Conservation (phyloP, 257 asterid genomes). For the Scutellaria barbata region DNA sequence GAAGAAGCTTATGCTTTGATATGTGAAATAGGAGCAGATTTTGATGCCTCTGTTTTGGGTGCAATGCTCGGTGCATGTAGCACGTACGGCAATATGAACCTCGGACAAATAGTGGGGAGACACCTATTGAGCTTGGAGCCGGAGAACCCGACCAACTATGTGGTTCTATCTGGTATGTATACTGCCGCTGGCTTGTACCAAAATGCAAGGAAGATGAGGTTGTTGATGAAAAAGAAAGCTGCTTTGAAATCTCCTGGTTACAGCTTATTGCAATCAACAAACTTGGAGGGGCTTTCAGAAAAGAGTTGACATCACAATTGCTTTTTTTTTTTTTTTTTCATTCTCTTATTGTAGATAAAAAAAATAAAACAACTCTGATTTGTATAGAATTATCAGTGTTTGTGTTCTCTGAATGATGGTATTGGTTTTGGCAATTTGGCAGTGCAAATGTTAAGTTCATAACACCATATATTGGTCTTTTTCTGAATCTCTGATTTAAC, state of each 20-base stretch:
- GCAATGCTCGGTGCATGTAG: conserved; percentile 57
- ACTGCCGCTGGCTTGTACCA: conserved; percentile 56
- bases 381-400: too few relatives aligned
- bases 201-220: conserved; percentile 39
- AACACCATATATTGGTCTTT: too few relatives aligned
- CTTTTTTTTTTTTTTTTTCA: too few relatives aligned
- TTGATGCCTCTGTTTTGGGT: conserved; percentile 46
- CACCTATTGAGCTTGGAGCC: conserved; percentile 42
- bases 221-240: conserved; percentile 36
- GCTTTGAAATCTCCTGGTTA: conserved; percentile 42
- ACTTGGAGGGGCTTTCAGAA: background rate
- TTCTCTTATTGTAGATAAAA: too few relatives aligned
- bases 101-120: conserved; percentile 48
- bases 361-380: too few relatives aligned
- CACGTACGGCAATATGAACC: conserved; percentile 37
- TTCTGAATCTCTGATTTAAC: too few relatives aligned
- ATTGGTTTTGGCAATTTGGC: too few relatives aligned
- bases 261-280: conserved; percentile 36
- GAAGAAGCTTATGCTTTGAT: conserved; percentile 54
- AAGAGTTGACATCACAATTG: conserved; percentile 2
- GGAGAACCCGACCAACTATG: conserved; percentile 42
- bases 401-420: too few relatives aligned
- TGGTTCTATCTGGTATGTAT: conserved; percentile 52
- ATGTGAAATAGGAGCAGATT: conserved; percentile 24
- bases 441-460: too few relatives aligned